Conservation (phyloP, 768 basidiomycete species). For the Krasilnikovozyma curviuscula region DNA sequence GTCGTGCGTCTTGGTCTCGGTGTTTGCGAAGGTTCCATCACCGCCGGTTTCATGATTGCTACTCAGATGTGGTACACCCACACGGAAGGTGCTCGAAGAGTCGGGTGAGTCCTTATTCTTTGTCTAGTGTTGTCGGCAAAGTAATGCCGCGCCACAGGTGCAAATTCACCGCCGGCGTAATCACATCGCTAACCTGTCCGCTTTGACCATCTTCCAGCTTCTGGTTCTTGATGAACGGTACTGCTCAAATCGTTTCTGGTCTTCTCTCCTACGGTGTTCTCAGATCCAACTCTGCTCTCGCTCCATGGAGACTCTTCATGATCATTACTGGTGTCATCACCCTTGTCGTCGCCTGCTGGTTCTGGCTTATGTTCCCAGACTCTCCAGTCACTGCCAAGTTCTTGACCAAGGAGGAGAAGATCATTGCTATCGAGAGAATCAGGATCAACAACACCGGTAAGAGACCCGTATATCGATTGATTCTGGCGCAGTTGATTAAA, state of each 20-base stretch:
- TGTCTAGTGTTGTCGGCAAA: too few relatives aligned
- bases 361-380: conserved; percentile 17
- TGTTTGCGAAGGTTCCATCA: conserved; percentile 16
- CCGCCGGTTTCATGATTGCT: conserved; percentile 18
- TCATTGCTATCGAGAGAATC: conserved; percentile 17
- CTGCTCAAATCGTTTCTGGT: conserved; percentile 18
- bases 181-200: too few relatives aligned
- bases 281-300: conserved; percentile 13
- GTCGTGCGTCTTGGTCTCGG: conserved; percentile 12
- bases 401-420: conserved; percentile 15
- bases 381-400: conserved; percentile 17
- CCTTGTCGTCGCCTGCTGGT: conserved; percentile 15
- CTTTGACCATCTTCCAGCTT: too few relatives aligned
- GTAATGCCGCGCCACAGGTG: too few relatives aligned
- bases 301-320: conserved; percentile 19
- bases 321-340: conserved; percentile 16
- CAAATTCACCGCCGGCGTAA: too few relatives aligned
- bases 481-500: too few relatives aligned
- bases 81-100: conserved; percentile 16
- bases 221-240: conserved; percentile 18
- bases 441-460: conserved; percentile 13
- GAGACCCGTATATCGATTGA: too few relatives aligned
- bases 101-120: too few relatives aligned
- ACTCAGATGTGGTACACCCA: conserved; percentile 15
- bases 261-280: conserved; percentile 16